Evolutionary conservation across 768 basidiomycete species (phyloP).

Genomic region (Crucibulum laeve): DNA sequence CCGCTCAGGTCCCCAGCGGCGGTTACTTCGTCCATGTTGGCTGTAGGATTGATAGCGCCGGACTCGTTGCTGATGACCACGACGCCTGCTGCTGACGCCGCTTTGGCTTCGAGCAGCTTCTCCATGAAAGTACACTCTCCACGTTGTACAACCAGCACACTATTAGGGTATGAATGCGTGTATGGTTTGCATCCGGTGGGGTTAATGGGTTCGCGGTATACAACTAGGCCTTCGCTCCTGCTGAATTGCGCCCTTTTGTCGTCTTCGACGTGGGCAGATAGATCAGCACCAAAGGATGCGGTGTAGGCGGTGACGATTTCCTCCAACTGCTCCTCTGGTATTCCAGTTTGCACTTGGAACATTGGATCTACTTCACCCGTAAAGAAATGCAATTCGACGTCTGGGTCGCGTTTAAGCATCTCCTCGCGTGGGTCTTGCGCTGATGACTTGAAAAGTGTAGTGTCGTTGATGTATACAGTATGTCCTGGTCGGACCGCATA

Average conservation of each 20-base stretch:
- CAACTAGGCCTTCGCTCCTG: slow-evolving; percentile 45
- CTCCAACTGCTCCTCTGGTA: slow-evolving; percentile 34
- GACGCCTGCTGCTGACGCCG: slow-evolving; percentile 73
- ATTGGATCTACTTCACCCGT: slow-evolving; percentile 46
- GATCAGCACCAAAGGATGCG: slow-evolving; percentile 67
- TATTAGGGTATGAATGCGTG: slow-evolving; percentile 38
- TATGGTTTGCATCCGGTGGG: slow-evolving; percentile 58
- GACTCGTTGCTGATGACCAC: slow-evolving; percentile 71
- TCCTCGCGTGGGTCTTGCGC: slow-evolving; percentile 23
- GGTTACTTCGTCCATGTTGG: slow-evolving; percentile 50
- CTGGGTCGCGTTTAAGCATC: slow-evolving; percentile 24
- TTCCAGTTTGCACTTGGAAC: slow-evolving; percentile 32
- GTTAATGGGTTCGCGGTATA: slow-evolving; percentile 52
- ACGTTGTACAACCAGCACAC: slow-evolving; percentile 60
- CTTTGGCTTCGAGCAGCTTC: slow-evolving; percentile 68
- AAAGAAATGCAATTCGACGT: slow-evolving; percentile 58
- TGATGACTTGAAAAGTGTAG: slow-evolving; percentile 30
- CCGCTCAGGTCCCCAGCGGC: slow-evolving; percentile 54
- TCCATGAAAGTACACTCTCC: slow-evolving; percentile 88
- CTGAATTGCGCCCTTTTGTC: slow-evolving; percentile 37
- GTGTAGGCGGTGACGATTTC: slow-evolving; percentile 56
- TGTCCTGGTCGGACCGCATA: slow-evolving; percentile 79
- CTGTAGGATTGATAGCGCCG: slow-evolving; percentile 59
- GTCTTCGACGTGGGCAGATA: slow-evolving; percentile 21
- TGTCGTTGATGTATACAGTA: slow-evolving; percentile 77